Conservation (phyloP, 2,329 filamentous ascomycete genomes). For the Fusarium penzigii region DNA sequence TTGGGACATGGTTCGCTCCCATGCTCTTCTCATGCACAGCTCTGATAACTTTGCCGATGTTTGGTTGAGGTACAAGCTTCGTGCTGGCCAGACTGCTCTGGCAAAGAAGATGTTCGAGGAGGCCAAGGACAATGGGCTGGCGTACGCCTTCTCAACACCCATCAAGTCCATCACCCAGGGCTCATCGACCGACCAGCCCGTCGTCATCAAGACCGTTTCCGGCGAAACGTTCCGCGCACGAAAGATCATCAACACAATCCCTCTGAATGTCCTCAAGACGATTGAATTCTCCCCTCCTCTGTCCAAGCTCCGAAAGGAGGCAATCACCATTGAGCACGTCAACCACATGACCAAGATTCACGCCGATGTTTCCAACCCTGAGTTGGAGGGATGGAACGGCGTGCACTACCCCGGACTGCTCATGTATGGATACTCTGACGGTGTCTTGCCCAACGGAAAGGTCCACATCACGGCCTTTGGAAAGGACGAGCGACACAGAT, state of each 20-base stretch:
- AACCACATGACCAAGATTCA: constrained; percentile 26
- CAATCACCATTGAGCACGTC: constrained; percentile 10
- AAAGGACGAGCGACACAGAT: constrained; percentile 6
- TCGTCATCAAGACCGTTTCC: neutral
- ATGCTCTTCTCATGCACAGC: constrained; percentile 21
- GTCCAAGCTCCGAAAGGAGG: constrained; percentile 1
- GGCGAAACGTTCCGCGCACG: constrained; percentile 15
- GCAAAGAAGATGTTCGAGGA: constrained; percentile 31
- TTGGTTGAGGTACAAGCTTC: constrained; percentile 29
- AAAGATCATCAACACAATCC: constrained; percentile 24
- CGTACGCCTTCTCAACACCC: constrained; percentile 29
- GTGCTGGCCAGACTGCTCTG: constrained; percentile 31
- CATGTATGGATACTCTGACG: constrained; percentile 17
- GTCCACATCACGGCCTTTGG: constrained; percentile 12
- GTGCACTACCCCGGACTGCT: constrained; percentile 14
- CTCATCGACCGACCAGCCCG: neutral
- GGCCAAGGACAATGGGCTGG: constrained; percentile 20
- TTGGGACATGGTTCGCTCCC: constrained; percentile 23
- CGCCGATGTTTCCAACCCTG: constrained; percentile 14
- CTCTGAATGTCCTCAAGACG: constrained; percentile 10
- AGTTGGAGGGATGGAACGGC: constrained; percentile 18
- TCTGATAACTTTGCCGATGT: constrained; percentile 25
- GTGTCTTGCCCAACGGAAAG: constrained; percentile 9
- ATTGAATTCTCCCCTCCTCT: constrained; percentile 5
- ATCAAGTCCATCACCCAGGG: constrained; percentile 15